Evolutionary conservation across 164 flowering plant species (phyloP).

Genomic region (Magnolia changhungtana): DNA sequence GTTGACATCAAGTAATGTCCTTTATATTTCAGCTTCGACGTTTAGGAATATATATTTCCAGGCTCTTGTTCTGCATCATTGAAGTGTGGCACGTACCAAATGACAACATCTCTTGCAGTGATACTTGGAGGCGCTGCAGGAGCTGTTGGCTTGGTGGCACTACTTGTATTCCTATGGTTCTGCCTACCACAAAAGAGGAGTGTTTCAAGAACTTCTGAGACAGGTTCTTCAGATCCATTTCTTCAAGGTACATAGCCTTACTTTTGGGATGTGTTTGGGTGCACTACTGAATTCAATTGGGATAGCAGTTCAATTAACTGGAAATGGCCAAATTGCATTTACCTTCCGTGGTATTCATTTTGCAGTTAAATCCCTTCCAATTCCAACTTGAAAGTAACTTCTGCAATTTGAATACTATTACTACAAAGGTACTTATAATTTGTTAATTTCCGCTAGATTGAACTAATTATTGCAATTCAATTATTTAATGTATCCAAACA

Average conservation of each 20-base stretch:
- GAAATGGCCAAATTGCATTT: no score
- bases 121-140: conserved; percentile 95
- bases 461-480: not conserved
- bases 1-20: not conserved
- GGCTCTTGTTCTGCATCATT: conserved; percentile 26
- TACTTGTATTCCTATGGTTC: conserved; percentile 54
- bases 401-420: no score
- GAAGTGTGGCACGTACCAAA: conserved; percentile 54
- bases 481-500: not conserved
- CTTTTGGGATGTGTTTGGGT: not conserved
- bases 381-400: no score
- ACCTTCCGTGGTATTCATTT: no score
- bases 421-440: no score
- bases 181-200: conserved; percentile 45
- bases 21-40: conserved; percentile 41
- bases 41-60: conserved; percentile 18
- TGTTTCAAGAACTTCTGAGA: conserved; percentile 73
- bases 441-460: not conserved
- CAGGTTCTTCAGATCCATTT: conserved; percentile 86
- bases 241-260: conserved; percentile 44
- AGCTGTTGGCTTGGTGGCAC: conserved; percentile 73
- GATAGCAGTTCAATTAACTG: no score
- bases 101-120: conserved; percentile 92
- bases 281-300: no score
- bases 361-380: no score